Percentiles rank a stretch among this genome's conserved stretches.
These are phyloP conservation scores for Neoconidiobolus thromboides DNA, from an alignment of 371 early-diverging fungal genomes.

Conservation along the genomic window DNA sequence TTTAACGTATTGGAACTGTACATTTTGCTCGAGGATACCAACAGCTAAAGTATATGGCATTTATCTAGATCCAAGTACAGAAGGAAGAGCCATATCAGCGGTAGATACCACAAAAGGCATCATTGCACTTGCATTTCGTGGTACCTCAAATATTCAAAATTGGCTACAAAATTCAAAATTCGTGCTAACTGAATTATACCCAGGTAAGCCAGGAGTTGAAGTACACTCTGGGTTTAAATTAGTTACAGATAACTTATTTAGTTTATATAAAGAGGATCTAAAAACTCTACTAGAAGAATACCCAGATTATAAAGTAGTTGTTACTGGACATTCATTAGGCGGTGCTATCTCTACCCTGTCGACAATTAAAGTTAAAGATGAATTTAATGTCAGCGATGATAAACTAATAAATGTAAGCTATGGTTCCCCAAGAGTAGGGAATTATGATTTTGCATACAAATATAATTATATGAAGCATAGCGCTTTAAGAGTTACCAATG, in stretches of 20 bases:
- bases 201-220: no score
- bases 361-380: not conserved
- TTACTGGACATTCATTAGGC: conserved; percentile 1
- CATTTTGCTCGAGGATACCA: no score
- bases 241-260: no score
- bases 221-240: no score
- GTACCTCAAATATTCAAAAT: not conserved
- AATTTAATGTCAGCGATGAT: not conserved
- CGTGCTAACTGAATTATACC: not conserved
- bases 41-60: no score
- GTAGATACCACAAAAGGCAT: no score
- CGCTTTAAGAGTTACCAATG: not conserved
- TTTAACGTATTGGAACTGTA: no score
- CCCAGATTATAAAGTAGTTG: not conserved
- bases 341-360: not conserved
- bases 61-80: no score
- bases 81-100: no score
- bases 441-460: not conserved
- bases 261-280: no score
- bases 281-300: not conserved
- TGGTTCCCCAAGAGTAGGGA: not conserved
- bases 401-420: not conserved
- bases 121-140: not conserved
- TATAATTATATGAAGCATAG: not conserved
- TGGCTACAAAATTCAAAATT: not conserved